Base-by-base conservation (phyloP, 805 yeast species). In the Metschnikowia hibisci region DNA sequence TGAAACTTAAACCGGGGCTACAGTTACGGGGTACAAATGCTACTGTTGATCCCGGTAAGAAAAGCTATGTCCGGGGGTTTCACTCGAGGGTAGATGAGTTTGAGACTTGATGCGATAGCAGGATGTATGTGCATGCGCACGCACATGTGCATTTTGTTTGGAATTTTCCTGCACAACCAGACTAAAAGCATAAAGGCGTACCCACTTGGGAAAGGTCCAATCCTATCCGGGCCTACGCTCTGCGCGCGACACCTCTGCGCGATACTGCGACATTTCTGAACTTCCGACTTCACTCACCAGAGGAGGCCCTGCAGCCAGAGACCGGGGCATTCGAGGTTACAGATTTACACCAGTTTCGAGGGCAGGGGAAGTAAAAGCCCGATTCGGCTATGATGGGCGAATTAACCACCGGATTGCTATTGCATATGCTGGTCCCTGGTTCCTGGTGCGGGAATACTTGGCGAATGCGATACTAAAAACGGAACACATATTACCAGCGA, bases 161-260 rank as follows among this genome's bases (percentile, higher is more conserved):
- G 39, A 18, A 25, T 34, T 20, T 16, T 13, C 38, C 39, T 34
- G 39, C 39, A 34, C 39, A 34, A 4, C 15, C 23, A 31, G 15
- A 6, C 15, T 26, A 23, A 26, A 15, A 34, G 31, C 31, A 34
- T 25, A 23, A 23, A 26, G 7, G 27, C 16, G 31, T 31, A 12
- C 39, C 39, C 39, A 34, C 10, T 34, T 34, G 39, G 31, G 39
- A 25, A 25, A 34, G 39, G 31, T 16, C 28, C 39, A 15, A 34
- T 18, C 39, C 39, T 34, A 34, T 34, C 39, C 31, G 39, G 39
- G 39, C 30, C 12, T 14, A 10, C n/a, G 9, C n/a, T 15, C n/a
- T 12, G 26, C 30, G 12, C 11, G 14, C 39, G 37, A 12, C 31
- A 11, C 14, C 15, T 20, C 31, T 13, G 20, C 37, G 18, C 37